Conservation (phyloP, 495 filamentous ascomycete genomes). For the Penicillium coprophilum region DNA sequence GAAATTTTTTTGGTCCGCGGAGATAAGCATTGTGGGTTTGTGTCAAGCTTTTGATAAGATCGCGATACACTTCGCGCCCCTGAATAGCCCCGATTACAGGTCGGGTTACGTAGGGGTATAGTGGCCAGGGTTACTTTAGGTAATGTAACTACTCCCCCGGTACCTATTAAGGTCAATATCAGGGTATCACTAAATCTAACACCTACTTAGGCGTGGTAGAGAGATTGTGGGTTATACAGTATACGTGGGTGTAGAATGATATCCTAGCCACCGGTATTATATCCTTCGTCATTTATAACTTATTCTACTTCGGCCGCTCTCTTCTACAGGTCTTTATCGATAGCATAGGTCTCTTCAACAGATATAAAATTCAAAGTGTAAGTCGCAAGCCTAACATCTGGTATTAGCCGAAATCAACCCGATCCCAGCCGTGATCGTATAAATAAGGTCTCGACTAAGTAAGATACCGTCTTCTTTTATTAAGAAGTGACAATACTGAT, state of each 20-base stretch:
- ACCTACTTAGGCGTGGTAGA: slow-evolving; percentile 76
- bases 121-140: too few relatives aligned
- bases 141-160: too few relatives aligned
- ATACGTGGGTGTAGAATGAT: slow-evolving; percentile 90
- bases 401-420: slow-evolving; percentile 14
- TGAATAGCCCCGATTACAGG: too few relatives aligned
- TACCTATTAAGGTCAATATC: slow-evolving; percentile 71
- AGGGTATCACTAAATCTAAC: slow-evolving; percentile 79
- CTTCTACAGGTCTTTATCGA: slow-evolving; percentile 88
- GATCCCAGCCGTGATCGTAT: slow-evolving; percentile 7
- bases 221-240: slow-evolving; percentile 84
- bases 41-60: too few relatives aligned
- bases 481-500: too few relatives aligned
- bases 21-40: too few relatives aligned
- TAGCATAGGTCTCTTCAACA: slow-evolving; percentile 76
- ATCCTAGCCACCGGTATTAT: slow-evolving; percentile 87
- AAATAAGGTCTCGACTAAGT: too few relatives aligned
- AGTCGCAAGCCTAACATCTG: slow-evolving; percentile 25
- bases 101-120: too few relatives aligned
- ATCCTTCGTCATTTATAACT: slow-evolving; percentile 86
- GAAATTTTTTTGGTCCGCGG: too few relatives aligned
- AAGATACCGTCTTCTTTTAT: too few relatives aligned
- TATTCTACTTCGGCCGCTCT: slow-evolving; percentile 82
- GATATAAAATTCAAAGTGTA: slow-evolving; percentile 85
- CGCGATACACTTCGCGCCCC: too few relatives aligned